Evolutionary conservation across 352 stramenopile species (phyloP).

Genomic region (Pythium utonaiense): DNA sequence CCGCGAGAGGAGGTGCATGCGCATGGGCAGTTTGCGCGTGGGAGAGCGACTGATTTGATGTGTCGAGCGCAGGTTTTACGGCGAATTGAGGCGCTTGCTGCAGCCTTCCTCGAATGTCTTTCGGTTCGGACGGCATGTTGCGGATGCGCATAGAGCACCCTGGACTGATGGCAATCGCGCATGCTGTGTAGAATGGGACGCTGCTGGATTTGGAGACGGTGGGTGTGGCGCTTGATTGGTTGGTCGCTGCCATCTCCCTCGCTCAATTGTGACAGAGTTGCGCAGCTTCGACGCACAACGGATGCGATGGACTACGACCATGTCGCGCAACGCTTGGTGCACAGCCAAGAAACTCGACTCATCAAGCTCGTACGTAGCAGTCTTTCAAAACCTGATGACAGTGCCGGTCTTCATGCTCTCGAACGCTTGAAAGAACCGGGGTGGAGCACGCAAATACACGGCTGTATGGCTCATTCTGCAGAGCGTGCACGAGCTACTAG

Average conservation of each 20-base stretch:
- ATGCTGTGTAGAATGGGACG: constrained; percentile 31
- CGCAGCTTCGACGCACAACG: constrained; percentile 51
- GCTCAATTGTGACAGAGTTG: neutral
- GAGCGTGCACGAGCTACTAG: constrained; percentile 63
- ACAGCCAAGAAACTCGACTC: constrained; percentile 51
- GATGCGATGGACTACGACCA: constrained; percentile 61
- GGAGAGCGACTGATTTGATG: neutral
- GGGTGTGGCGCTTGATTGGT: constrained; percentile 1
- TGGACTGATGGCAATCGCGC: neutral
- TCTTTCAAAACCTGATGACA: neutral
- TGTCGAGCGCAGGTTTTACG: constrained; percentile 38
- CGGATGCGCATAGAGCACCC: neutral
- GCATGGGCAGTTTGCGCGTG: neutral
- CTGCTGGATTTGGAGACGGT: constrained; percentile 62
- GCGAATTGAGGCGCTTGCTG: constrained; percentile 53
- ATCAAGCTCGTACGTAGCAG: constrained; percentile 48
- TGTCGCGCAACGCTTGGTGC: constrained; percentile 43
- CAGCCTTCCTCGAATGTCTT: constrained; percentile 53
- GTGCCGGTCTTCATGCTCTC: neutral
- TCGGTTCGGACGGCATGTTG: constrained; percentile 24
- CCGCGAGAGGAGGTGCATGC: constrained; percentile 36
- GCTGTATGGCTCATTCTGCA: constrained; percentile 81
- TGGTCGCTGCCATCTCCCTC: neutral
- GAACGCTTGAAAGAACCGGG: constrained; percentile 41
- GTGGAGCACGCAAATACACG: constrained; percentile 75